phyloP scores from a whole-genome alignment of 345 rosid genomes.

The Citrus reticulata region DNA sequence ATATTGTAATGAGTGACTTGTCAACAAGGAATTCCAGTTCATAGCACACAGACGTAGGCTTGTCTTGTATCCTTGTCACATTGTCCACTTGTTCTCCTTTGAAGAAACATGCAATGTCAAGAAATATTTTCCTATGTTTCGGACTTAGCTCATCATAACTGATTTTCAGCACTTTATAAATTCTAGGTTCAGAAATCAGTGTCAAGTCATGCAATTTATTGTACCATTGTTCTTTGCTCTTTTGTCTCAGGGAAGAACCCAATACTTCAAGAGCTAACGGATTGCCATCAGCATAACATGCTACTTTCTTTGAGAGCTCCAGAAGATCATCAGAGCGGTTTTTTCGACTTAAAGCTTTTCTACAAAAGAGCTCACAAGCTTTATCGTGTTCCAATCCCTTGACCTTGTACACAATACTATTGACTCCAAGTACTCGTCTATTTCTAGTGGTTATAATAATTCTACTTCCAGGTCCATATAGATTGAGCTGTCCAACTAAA shows the following conservation, averaged over 20 bases:
- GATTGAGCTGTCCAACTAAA: neutral
- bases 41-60: neutral
- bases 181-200: neutral
- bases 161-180: neutral
- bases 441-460: constrained; percentile 5
- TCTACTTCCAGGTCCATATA: constrained; percentile 1
- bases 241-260: neutral
- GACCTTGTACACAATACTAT: neutral
- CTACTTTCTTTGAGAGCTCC: neutral
- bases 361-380: constrained; percentile 12
- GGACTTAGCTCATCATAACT: constrained; percentile 12
- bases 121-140: constrained; percentile 26
- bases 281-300: constrained; percentile 12
- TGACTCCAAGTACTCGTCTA: neutral
- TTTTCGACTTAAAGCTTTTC: neutral
- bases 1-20: constrained; percentile 30
- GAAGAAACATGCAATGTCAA: constrained; percentile 48
- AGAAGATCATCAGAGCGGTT: neutral
- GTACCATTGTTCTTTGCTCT: neutral
- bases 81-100: constrained; percentile 14
- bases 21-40: constrained; percentile 9
- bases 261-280: constrained; percentile 10
- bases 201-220: neutral
- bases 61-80: constrained; percentile 20
- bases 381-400: neutral